Conservation (phyloP, 2,329 filamentous ascomycete genomes). For the Fusarium napiforme region DNA sequence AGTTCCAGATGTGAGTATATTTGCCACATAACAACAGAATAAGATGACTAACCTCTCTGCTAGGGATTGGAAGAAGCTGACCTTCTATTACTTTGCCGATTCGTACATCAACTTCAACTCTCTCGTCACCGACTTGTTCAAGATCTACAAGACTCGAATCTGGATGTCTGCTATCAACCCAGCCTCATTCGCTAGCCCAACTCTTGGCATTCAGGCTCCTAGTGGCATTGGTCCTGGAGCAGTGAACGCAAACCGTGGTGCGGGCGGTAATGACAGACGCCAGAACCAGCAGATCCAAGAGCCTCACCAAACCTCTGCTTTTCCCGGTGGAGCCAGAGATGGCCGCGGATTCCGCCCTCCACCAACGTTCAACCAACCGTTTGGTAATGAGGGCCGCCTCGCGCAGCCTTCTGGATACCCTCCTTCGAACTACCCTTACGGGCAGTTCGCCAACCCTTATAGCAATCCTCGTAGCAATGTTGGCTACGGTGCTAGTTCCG, state of each 20-base stretch:
- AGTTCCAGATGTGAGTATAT: constrained; percentile 93
- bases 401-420: constrained; percentile 51
- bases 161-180: constrained; percentile 99
- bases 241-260: constrained; percentile 66
- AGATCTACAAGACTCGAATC: constrained; percentile 98
- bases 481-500: constrained; percentile 46
- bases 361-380: constrained; percentile 55
- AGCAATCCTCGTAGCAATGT: constrained; percentile 47
- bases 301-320: constrained; percentile 49
- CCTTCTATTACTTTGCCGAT: constrained; percentile 98
- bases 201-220: constrained; percentile 75
- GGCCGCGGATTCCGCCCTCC: constrained; percentile 54
- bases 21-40: background rate
- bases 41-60: constrained; percentile 21
- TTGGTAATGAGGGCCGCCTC: constrained; percentile 56
- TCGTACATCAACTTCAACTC: constrained; percentile 99
- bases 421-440: constrained; percentile 51
- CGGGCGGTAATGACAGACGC: constrained; percentile 58
- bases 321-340: constrained; percentile 51
- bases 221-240: constrained; percentile 74
- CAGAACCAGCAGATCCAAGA: constrained; percentile 56
- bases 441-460: constrained; percentile 47
- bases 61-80: constrained; percentile 99
- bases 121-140: constrained; percentile 96
- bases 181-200: constrained; percentile 88